These are phyloP conservation scores for Lodderomyces pseudojiufengensis DNA, from an alignment of 1,139 yeast species.

Conservation along the genomic window DNA sequence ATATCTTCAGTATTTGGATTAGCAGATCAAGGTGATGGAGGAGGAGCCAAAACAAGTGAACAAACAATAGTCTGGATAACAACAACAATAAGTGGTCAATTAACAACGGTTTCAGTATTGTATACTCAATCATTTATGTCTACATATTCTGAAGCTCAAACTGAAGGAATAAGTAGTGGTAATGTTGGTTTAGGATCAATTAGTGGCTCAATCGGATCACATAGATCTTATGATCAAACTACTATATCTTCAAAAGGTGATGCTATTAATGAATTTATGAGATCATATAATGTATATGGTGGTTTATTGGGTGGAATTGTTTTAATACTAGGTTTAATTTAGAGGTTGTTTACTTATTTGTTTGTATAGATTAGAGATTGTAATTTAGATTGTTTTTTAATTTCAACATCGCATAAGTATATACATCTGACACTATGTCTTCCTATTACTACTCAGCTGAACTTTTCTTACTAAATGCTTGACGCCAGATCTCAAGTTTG, in stretches of 20 bases:
- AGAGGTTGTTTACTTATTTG: background rate
- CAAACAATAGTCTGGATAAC: slow-evolving; percentile 35
- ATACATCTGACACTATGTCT: too few species aligned
- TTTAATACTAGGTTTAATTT: slow-evolving; percentile 10
- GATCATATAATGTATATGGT: slow-evolving; percentile 5
- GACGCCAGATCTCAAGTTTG: too few species aligned
- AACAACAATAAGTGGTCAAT: slow-evolving; percentile 28
- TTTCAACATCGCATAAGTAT: too few species aligned
- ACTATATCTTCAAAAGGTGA: slow-evolving; percentile 16
- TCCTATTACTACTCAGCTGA: too few species aligned
- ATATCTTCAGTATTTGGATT: slow-evolving; percentile 16
- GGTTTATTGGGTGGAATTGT: slow-evolving; percentile 9
- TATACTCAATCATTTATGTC: slow-evolving; percentile 33
- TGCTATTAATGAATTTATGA: slow-evolving; percentile 1
- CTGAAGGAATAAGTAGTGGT: slow-evolving; percentile 22
- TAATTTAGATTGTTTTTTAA: too few species aligned
- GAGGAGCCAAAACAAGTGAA: slow-evolving; percentile 14
- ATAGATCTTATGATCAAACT: slow-evolving; percentile 30
- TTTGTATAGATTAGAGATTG: too few species aligned
- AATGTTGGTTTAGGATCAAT: slow-evolving; percentile 36
- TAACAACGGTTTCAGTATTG: slow-evolving; percentile 24
- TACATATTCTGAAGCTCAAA: slow-evolving; percentile 21
- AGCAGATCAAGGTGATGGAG: slow-evolving; percentile 23
- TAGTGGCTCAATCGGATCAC: slow-evolving; percentile 31
- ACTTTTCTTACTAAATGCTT: too few species aligned